phyloP scores from a whole-genome alignment of 768 basidiomycete species.

The Pleurotus platypus region DNA sequence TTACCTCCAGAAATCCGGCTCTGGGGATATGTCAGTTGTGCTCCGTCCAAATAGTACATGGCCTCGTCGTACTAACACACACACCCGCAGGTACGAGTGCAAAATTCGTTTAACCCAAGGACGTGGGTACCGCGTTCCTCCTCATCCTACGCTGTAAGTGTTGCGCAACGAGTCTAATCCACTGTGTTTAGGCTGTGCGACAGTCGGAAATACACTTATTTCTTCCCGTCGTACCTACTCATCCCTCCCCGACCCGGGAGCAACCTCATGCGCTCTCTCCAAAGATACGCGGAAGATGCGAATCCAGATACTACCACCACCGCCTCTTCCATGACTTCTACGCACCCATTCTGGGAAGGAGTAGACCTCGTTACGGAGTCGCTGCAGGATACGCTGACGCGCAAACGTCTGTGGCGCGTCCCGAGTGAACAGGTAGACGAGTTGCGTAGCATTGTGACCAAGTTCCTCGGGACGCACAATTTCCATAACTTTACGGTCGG shows the following conservation, averaged over 20 bases:
- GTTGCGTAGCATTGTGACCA: conserved; percentile 53
- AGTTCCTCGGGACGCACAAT: conserved; percentile 88
- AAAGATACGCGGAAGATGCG: conserved; percentile 24
- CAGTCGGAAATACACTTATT: conserved; percentile 96
- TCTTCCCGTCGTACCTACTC: conserved; percentile 90
- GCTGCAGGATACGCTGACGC: conserved; percentile 54
- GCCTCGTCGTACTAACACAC: background rate
- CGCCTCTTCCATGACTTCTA: conserved; percentile 15
- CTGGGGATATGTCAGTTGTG: conserved; percentile 77
- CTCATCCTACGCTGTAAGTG: background rate
- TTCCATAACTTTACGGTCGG: conserved; percentile 97
- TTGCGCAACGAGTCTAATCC: background rate
- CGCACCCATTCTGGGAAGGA: conserved; percentile 63
- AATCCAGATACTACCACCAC: conserved; percentile 2
- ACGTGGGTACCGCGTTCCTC: conserved; percentile 34
- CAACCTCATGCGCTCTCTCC: conserved; percentile 47
- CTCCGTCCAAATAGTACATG: background rate
- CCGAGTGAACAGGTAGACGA: conserved; percentile 45
- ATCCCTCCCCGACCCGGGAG: conserved; percentile 84
- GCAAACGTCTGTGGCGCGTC: conserved; percentile 73
- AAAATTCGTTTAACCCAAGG: conserved; percentile 82
- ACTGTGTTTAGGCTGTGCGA: conserved; percentile 67
- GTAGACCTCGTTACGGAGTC: conserved; percentile 31
- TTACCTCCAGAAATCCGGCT: conserved; percentile 89
- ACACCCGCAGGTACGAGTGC: conserved; percentile 51